Conservation (phyloP, 108 stramenopile species). For the Nitzschia palea region DNA sequence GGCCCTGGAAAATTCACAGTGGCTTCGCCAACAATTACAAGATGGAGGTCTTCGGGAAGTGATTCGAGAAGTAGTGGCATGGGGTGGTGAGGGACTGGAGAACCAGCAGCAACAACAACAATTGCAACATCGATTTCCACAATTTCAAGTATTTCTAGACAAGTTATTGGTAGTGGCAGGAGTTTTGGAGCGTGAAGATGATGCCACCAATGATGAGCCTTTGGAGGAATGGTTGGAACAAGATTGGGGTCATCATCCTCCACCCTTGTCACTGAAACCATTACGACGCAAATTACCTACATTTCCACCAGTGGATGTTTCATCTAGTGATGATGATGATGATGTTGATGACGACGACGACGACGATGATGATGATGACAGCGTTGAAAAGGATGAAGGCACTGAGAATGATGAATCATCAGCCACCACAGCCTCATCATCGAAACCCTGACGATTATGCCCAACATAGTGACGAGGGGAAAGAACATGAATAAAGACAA, state of each 20-base stretch:
- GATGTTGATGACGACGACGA: not conserved
- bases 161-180: slow-evolving; percentile 62
- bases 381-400: too few species aligned
- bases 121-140: slow-evolving; percentile 39
- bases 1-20: slow-evolving; percentile 46
- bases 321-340: slow-evolving; percentile 12
- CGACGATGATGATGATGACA: too few species aligned
- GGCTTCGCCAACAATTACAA: slow-evolving; percentile 68
- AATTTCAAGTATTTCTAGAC: slow-evolving; percentile 68
- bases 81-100: too few species aligned
- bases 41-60: slow-evolving; percentile 68
- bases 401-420: too few species aligned
- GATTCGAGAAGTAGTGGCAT: slow-evolving; percentile 42
- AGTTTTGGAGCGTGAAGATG: slow-evolving; percentile 51
- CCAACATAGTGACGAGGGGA: too few species aligned
- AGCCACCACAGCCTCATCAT: too few species aligned
- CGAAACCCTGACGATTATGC: too few species aligned
- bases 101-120: not conserved
- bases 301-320: slow-evolving; percentile 24
- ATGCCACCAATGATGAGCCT: slow-evolving; percentile 3
- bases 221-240: slow-evolving; percentile 26
- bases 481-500: too few species aligned
- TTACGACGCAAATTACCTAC: slow-evolving; percentile 10
- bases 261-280: slow-evolving; percentile 9
- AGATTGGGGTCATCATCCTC: slow-evolving; percentile 19